Evolutionary conservation across 2,329 filamentous ascomycete genomes (phyloP), one percentile per base, ranked within the genome.

Genomic region (Penicillium hordei): DNA sequence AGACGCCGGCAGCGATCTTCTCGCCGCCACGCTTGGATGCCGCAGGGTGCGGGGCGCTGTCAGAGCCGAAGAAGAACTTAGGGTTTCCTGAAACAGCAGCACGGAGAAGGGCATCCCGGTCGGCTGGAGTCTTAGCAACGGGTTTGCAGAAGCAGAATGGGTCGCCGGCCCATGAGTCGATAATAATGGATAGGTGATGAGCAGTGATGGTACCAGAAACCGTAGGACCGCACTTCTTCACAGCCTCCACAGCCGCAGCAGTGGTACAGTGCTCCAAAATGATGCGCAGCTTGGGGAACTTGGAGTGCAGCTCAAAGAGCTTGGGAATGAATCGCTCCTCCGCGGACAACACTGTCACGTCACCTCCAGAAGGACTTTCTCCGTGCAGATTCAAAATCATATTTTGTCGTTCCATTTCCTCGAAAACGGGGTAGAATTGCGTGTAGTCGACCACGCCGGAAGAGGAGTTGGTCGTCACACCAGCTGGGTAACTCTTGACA

Each of bases 381-480:
- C 93, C 93, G 73, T 97, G 93, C n/a, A 97, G 80, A 77, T 97
- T 97, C 42, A 95, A 82, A n/a, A 95, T 83, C 71, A 96, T 81
- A 64, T 88, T 86, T 64, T 92, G 85, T 59, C 87, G 79, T 72
- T 96, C 89, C 93, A 97, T 97, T 63, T 90, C 89, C n/a, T 82
- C 84, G 70, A 97, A 96, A 15, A 93, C 89, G 6, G 77, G 76
- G 57, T 79, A 79, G 64, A 78, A 78, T 17, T 71, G 64, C 9
- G 73, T 71, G 57, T 78, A 78, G 62, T 78, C 76, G 42, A 78
- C 67, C 2, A 81, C 78, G 5, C 78, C 78, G 9, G 76, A 72
- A 36, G 80, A 79, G 4, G 83, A 86, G 69, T 87, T 86, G 51
- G 82, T 85, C 4, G 82, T 84, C 38, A 84, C 82, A 52, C 78